phyloP scores from a whole-genome alignment of 2,329 filamentous ascomycete species.

The Penicillium sp. region DNA sequence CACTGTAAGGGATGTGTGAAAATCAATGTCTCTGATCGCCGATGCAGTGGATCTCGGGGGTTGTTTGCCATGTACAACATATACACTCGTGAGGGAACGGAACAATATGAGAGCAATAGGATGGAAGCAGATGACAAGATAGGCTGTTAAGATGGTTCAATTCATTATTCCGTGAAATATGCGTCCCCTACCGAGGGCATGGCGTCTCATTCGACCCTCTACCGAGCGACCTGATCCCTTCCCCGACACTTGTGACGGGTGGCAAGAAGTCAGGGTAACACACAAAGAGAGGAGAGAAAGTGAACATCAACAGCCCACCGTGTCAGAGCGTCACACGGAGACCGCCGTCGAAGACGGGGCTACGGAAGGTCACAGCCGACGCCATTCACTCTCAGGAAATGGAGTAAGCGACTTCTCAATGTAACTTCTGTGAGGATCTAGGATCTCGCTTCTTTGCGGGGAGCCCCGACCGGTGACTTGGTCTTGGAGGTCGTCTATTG shows the following conservation, averaged over 20 bases:
- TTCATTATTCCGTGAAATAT: slow-evolving; percentile 3
- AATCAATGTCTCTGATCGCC: slow-evolving; percentile 5
- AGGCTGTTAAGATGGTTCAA: neutral
- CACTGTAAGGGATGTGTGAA: slow-evolving; percentile 1
- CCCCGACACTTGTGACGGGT: slow-evolving; percentile 2
- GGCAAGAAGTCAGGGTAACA: neutral
- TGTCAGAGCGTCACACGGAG: slow-evolving; percentile 10
- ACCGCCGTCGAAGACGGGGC: slow-evolving; percentile 5
- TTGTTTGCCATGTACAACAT: slow-evolving; percentile 3
- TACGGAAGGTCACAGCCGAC: neutral
- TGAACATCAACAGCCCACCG: neutral
- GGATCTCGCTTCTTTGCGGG: slow-evolving; percentile 12
- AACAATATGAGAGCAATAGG: neutral
- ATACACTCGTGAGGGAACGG: neutral
- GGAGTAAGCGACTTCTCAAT: neutral
- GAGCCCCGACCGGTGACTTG: slow-evolving; percentile 1
- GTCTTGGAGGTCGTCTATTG: neutral
- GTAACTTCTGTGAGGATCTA: slow-evolving; percentile 9
- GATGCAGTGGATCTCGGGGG: slow-evolving; percentile 15
- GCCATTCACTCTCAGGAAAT: neutral
- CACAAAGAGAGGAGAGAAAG: neutral
- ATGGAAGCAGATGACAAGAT: neutral
- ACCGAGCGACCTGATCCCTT: slow-evolving; percentile 2
- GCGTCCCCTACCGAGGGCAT: neutral
- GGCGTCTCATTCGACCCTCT: neutral